Evolutionary conservation across 345 rosid genomes (phyloP).

Genomic region (Leavenworthia alabamica): DNA sequence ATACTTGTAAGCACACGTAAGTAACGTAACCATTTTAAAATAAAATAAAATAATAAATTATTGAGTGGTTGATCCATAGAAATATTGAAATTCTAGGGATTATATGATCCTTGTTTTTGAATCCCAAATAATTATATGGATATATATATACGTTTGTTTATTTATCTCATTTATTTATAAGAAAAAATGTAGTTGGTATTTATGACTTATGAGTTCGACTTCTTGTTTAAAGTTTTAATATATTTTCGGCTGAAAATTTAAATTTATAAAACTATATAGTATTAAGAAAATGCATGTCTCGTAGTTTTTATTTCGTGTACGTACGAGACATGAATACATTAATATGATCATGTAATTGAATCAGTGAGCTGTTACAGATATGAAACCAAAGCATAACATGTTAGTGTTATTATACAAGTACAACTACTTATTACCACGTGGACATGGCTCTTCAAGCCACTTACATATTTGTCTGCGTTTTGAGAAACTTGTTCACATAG

Average conservation of each 20-base stretch:
- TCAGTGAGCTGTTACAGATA: not conserved
- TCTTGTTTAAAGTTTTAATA: not conserved
- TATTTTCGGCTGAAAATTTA: not conserved
- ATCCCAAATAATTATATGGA: not conserved
- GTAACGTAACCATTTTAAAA: slow-evolving; percentile 1
- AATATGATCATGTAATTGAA: not conserved
- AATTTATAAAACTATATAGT: not conserved
- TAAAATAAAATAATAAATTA: not conserved
- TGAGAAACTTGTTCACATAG: not conserved
- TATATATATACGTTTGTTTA: not conserved
- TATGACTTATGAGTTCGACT: not conserved
- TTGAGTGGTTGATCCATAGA: not conserved
- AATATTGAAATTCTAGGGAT: not conserved
- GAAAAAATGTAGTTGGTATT: not conserved
- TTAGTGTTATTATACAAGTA: too few species aligned
- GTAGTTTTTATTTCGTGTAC: not conserved
- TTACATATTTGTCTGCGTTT: not conserved
- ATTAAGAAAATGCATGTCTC: not conserved
- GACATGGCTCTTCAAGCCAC: slow-evolving; percentile 11
- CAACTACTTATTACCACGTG: too few species aligned
- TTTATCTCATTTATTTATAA: not conserved
- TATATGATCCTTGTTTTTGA: not conserved
- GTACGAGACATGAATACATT: not conserved
- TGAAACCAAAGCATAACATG: slow-evolving; percentile 1
- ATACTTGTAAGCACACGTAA: not conserved